Evolutionary conservation across 345 rosid species (phyloP).

Genomic region (Citrus mangshanensis): DNA sequence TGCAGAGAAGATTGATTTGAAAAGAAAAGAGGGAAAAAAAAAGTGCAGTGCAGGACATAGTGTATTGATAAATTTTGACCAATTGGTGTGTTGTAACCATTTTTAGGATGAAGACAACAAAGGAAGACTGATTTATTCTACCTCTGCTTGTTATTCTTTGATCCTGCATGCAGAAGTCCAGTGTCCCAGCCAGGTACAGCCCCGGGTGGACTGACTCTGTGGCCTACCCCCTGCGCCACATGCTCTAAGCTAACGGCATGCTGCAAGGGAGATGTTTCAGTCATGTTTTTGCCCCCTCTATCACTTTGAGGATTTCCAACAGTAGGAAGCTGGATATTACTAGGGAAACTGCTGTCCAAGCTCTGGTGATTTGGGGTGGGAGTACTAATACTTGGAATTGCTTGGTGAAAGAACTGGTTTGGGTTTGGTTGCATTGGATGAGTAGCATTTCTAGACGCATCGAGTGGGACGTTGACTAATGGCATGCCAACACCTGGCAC

Average conservation of each 20-base stretch:
- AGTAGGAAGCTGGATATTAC: constrained; percentile 20
- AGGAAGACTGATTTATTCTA: background rate
- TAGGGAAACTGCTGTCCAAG: constrained; percentile 26
- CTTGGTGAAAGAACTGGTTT: constrained; percentile 42
- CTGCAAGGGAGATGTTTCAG: constrained; percentile 18
- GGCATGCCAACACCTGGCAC: constrained; percentile 42
- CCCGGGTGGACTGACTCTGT: constrained; percentile 6
- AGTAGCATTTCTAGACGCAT: constrained; percentile 22
- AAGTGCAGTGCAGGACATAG: background rate
- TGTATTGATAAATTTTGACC: background rate
- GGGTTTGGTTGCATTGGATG: constrained; percentile 33
- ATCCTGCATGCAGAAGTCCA: constrained; percentile 19
- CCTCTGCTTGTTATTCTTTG: constrained; percentile 18
- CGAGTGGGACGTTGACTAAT: constrained; percentile 30
- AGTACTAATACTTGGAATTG: constrained; percentile 26
- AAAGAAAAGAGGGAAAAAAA: background rate
- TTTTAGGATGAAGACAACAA: background rate
- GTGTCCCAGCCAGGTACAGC: constrained; percentile 27
- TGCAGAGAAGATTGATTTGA: background rate
- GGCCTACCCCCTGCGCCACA: constrained; percentile 12
- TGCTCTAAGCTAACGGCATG: constrained; percentile 9
- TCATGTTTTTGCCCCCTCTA: constrained; percentile 16
- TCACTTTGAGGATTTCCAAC: constrained; percentile 16
- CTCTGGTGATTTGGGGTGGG: constrained; percentile 31
- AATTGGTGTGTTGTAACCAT: background rate